Base-by-base conservation (phyloP, 2,329 filamentous ascomycete genomes). In the Bipolaris cookei region DNA sequence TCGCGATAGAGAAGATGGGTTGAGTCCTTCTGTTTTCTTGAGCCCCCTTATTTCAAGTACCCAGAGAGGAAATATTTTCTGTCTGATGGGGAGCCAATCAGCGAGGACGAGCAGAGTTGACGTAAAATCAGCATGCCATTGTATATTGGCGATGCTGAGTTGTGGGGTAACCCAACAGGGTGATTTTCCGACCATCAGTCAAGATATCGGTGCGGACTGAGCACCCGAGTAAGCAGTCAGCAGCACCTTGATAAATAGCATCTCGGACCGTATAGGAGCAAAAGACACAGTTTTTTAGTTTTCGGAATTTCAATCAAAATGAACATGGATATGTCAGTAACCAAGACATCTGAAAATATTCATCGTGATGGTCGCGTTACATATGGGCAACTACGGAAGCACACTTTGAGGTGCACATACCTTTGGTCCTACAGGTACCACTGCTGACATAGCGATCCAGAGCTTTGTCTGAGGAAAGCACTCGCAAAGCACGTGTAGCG, bases 221-320 rank as follows among this genome's bases (percentile, higher is more conserved):
- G 55, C 25, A 58, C 51, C 55, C 23, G 21, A 43, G 16, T 58
- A 49, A 54, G 37, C 44, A 25, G 46, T 54, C 51, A 46, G 30
- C 39, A 44, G 45, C 20, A 54, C 51, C 44, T 35, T 45, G 16
- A 54, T 50, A 53, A 30, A 18, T 25, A 11, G 16, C 32, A 47
- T 11, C 46, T 21, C 32, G 1, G 10, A 16, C 13, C 32, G 13
- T n/a, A n/a, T 3, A 10, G 20, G 11, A 16, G 2, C 7, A 3
- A 23, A 14, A n/a, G 5, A 21, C 20, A 8, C 4, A 38, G n/a
- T 6, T 14, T 3, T 1, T 39, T 7, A 3, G 10, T 25, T 1
- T 42, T 1, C 3, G 7, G 6, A 0, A 21, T 18, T 18, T 37
- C 6, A 1, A 48, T 25, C 3, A 32, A 4, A 7, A 32, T 5